phyloP scores from a whole-genome alignment of 352 stramenopile species.

The Hyaloperonospora brassicae region DNA sequence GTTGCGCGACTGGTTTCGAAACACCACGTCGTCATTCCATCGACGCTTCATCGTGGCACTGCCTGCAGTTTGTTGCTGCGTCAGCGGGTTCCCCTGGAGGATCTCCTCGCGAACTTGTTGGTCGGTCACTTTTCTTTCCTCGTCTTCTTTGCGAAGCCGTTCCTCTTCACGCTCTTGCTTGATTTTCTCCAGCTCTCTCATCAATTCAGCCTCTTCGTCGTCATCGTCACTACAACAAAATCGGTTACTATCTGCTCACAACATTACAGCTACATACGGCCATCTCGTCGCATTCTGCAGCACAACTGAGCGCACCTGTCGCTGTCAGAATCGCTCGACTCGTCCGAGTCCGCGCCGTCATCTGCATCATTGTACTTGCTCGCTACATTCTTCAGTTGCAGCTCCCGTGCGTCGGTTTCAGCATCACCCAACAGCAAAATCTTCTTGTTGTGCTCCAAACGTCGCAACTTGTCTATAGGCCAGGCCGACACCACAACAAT shows the following conservation, averaged over 20 bases:
- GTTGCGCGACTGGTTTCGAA: constrained; percentile 96
- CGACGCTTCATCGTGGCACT: constrained; percentile 87
- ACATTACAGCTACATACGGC: background rate
- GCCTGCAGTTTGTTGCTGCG: constrained; percentile 31
- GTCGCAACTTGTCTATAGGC: constrained; percentile 45
- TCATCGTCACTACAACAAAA: constrained; percentile 68
- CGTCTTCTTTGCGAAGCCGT: constrained; percentile 84
- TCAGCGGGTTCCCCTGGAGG: constrained; percentile 91
- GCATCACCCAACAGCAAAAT: constrained; percentile 68
- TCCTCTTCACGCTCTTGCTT: constrained; percentile 92
- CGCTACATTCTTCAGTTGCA: constrained; percentile 80
- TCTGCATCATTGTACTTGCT: constrained; percentile 89
- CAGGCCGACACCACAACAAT: constrained; percentile 3
- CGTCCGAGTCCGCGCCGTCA: constrained; percentile 61
- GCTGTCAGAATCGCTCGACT: constrained; percentile 63
- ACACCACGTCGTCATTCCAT: constrained; percentile 99
- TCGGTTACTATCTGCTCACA: background rate
- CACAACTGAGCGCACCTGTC: constrained; percentile 36
- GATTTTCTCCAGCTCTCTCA: constrained; percentile 97
- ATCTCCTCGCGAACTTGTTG: constrained; percentile 87
- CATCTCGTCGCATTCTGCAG: background rate
- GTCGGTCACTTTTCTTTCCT: constrained; percentile 70
- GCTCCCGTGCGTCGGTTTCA: constrained; percentile 66
- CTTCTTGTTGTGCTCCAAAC: constrained; percentile 79
- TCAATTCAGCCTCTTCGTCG: constrained; percentile 95